phyloP scores from a whole-genome alignment of 768 basidiomycete species.

The Phaeolepiota aurea region DNA sequence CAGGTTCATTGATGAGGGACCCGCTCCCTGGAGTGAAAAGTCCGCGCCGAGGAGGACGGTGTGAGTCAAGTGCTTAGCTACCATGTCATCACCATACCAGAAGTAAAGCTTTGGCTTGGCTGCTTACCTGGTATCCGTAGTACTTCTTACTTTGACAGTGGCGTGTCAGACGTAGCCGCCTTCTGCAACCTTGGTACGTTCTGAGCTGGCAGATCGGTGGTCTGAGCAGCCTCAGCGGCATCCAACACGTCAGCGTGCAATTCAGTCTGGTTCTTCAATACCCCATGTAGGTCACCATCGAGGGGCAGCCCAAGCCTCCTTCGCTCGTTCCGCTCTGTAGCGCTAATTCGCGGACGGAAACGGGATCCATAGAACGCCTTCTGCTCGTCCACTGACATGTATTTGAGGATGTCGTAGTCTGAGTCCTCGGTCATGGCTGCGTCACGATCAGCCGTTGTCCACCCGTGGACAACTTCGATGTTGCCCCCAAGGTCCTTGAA shows the following conservation, averaged over 20 bases:
- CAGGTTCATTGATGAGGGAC: too few species aligned
- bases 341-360: constrained; percentile 14
- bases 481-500: constrained; percentile 12
- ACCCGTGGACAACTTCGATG: constrained; percentile 9
- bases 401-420: constrained; percentile 16
- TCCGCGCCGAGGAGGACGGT: too few species aligned
- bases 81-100: too few species aligned
- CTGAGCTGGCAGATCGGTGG: too few species aligned
- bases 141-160: too few species aligned
- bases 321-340: constrained; percentile 17
- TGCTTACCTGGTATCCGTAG: not conserved
- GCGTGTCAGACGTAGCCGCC: too few species aligned
- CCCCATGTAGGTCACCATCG: constrained; percentile 5
- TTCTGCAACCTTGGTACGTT: too few species aligned
- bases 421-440: constrained; percentile 17
- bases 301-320: constrained; percentile 12
- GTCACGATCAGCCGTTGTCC: constrained; percentile 12
- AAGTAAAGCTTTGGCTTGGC: too few species aligned
- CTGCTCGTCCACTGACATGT: constrained; percentile 16
- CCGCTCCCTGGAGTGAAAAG: too few species aligned
- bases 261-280: not conserved
- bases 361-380: constrained; percentile 11
- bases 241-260: not conserved
- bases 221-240: too few species aligned
- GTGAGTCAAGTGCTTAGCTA: too few species aligned